Evolutionary conservation across 2,329 filamentous ascomycete genomes (phyloP).

Genomic region (Gnomoniopsis sp.): DNA sequence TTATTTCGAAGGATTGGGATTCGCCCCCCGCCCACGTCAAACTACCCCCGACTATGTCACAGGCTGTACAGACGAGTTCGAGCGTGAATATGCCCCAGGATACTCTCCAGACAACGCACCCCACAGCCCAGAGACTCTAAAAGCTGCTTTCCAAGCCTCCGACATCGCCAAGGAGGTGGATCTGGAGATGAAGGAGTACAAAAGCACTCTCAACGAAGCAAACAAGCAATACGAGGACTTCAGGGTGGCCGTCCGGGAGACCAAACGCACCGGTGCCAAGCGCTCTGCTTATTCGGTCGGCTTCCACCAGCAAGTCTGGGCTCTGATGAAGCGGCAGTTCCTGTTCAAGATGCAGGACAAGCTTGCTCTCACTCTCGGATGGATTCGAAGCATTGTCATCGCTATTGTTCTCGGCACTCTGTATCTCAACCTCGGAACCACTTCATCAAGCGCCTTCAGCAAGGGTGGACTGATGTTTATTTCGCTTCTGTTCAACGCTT

Average conservation of each 20-base stretch:
- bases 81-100: conserved; percentile 71
- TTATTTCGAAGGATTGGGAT: conserved; percentile 78
- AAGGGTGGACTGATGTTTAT: conserved; percentile 81
- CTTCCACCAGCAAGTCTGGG: conserved; percentile 80
- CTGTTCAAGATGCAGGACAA: conserved; percentile 83
- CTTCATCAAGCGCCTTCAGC: conserved; percentile 70
- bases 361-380: conserved; percentile 71
- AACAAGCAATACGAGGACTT: conserved; percentile 73
- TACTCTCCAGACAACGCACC: conserved; percentile 64
- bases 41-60: conserved; percentile 81
- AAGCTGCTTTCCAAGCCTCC: conserved; percentile 68
- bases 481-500: conserved; percentile 79
- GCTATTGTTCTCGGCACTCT: conserved; percentile 78
- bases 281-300: conserved; percentile 80
- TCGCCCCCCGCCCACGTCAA: conserved; percentile 69
- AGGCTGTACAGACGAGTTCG: conserved; percentile 79
- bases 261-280: conserved; percentile 72
- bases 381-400: conserved; percentile 65
- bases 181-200: conserved; percentile 68
- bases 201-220: conserved; percentile 59
- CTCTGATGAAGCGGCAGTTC: conserved; percentile 79
- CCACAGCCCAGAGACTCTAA: conserved; percentile 63
- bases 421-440: conserved; percentile 66
- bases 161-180: conserved; percentile 52
- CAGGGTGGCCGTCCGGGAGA: conserved; percentile 68